phyloP scores from a whole-genome alignment of 495 filamentous ascomycete genomes.

The Bacidia gigantensis region DNA sequence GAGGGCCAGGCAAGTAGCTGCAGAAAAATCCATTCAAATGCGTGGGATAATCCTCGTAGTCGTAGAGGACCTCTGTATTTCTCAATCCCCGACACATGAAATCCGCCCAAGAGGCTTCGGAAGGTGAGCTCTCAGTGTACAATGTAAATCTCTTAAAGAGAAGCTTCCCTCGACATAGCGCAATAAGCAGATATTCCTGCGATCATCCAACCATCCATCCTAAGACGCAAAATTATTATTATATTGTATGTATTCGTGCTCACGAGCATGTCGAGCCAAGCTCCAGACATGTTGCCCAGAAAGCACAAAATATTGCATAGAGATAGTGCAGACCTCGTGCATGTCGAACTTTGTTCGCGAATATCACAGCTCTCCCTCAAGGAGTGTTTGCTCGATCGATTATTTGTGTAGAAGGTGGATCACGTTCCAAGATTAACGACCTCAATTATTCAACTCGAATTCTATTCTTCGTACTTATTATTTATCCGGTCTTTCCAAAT shows the following conservation, averaged over 20 bases:
- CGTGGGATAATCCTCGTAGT: neutral
- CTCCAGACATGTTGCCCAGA: neutral
- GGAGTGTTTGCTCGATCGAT: conserved; percentile 3
- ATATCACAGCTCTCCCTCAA: neutral
- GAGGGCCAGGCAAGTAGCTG: conserved; percentile 10
- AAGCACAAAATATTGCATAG: neutral
- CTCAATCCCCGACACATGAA: conserved; percentile 8
- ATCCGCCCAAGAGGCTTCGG: conserved; percentile 3
- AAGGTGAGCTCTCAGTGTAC: neutral
- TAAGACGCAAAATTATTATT: conserved; percentile 5
- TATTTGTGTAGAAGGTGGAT: neutral
- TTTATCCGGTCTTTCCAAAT: conserved; percentile 10
- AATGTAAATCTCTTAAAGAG: neutral
- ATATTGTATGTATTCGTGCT: neutral
- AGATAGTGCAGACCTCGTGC: neutral
- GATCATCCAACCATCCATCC: conserved; percentile 12
- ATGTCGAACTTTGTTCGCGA: neutral
- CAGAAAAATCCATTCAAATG: neutral
- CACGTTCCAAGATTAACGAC: neutral
- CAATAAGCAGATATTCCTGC: conserved; percentile 8
- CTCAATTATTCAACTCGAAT: conserved; percentile 3
- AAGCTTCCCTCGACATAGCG: conserved; percentile 1
- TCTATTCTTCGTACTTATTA: neutral
- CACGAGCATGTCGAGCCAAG: neutral
- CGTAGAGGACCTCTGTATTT: neutral